phyloP scores from a whole-genome alignment of 1,139 yeast genomes.

The Saccharomyces hybrid region DNA sequence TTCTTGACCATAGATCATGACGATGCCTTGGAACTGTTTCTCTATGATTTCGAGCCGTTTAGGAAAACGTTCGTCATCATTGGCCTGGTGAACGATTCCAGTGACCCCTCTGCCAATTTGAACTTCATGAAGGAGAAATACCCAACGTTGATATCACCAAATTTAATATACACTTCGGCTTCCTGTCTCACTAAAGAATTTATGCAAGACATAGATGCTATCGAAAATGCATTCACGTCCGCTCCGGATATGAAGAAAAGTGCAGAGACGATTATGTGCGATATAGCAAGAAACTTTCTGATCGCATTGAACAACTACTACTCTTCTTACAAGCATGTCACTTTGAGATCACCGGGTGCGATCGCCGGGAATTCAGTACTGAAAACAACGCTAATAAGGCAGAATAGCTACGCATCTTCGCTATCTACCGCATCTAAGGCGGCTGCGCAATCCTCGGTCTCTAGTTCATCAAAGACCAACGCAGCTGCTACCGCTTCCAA shows the following conservation, averaged over 20 bases:
- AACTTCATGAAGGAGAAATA: slow-evolving; percentile 38
- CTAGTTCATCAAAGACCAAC: slow-evolving; percentile 2
- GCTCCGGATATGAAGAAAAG: neutral
- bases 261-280: slow-evolving; percentile 68
- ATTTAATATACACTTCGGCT: slow-evolving; percentile 35
- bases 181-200: slow-evolving; percentile 2
- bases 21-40: slow-evolving; percentile 46
- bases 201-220: slow-evolving; percentile 2
- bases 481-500: slow-evolving; percentile 10
- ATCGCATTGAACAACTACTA: slow-evolving; percentile 59
- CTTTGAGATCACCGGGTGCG: slow-evolving; percentile 66
- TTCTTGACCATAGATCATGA: slow-evolving; percentile 41
- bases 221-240: slow-evolving; percentile 12
- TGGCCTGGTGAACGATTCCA: slow-evolving; percentile 38
- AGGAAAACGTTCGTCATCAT: slow-evolving; percentile 64
- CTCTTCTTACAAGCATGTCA: slow-evolving; percentile 61
- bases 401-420: slow-evolving; percentile 9
- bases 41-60: slow-evolving; percentile 85
- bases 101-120: slow-evolving; percentile 31
- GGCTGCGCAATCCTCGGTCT: neutral
- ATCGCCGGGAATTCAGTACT: slow-evolving; percentile 44
- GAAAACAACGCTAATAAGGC: slow-evolving; percentile 26
- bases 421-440: slow-evolving; percentile 7
- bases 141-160: slow-evolving; percentile 59
- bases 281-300: slow-evolving; percentile 57